These are phyloP conservation scores for Dicorynia guianensis DNA, from an alignment of 306 rosid genomes.

Conservation along the genomic window DNA sequence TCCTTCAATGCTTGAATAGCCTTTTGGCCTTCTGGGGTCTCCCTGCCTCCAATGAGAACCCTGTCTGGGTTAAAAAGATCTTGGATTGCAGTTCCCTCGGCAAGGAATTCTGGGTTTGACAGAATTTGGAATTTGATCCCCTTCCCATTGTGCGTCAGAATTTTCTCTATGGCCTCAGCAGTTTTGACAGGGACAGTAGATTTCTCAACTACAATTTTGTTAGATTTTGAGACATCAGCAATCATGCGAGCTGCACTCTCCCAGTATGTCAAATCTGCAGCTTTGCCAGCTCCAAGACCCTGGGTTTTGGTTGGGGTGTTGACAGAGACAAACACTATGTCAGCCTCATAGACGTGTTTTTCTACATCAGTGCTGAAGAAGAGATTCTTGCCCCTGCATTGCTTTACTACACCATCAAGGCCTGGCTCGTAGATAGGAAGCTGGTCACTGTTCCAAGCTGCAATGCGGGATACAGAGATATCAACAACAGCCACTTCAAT, in stretches of 20 bases:
- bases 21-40: too few species aligned
- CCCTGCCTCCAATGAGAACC: too few species aligned
- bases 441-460: conserved; percentile 71
- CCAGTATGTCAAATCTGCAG: conserved; percentile 74
- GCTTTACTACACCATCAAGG: conserved; percentile 66
- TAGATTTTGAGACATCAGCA: conserved; percentile 65
- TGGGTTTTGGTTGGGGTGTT: conserved; percentile 72
- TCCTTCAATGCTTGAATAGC: too few species aligned
- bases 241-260: conserved; percentile 78
- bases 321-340: conserved; percentile 48
- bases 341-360: conserved; percentile 54
- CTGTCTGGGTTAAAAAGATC: too few species aligned
- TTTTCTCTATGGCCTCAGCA: conserved; percentile 68
- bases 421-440: conserved; percentile 41
- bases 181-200: conserved; percentile 74
- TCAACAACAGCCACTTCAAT: conserved; percentile 67
- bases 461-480: conserved; percentile 57
- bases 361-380: conserved; percentile 75
- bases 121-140: too few species aligned
- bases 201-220: conserved; percentile 71
- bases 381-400: conserved; percentile 73
- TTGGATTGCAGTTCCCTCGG: too few species aligned
- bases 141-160: conserved; percentile 3
- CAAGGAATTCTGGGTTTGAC: too few species aligned
- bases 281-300: conserved; percentile 76